Evolutionary conservation across 805 yeast species (phyloP).

Genomic region (Dipodascopsis uninucleata): DNA sequence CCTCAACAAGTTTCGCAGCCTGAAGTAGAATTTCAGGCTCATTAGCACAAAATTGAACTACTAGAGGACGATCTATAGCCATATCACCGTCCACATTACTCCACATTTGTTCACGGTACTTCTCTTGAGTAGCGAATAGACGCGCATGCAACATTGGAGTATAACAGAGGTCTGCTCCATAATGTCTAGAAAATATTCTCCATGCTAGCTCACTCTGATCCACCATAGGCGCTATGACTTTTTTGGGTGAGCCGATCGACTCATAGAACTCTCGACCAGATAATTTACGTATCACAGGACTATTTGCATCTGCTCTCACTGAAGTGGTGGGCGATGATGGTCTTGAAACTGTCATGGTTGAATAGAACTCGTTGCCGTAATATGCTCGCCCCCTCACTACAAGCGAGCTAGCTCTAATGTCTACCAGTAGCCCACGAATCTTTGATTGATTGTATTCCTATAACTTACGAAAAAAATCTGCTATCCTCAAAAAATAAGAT

Average conservation of each 20-base stretch:
- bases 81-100: conserved; percentile 63
- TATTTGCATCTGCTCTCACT: too few relatives aligned
- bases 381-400: too few relatives aligned
- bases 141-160: conserved; percentile 97
- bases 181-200: conserved; percentile 78
- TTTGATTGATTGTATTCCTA: too few relatives aligned
- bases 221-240: conserved; percentile 97
- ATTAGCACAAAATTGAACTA: conserved; percentile 96
- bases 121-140: conserved; percentile 76
- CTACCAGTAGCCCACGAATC: too few relatives aligned
- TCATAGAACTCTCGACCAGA: conserved; percentile 69
- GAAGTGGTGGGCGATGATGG: too few relatives aligned
- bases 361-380: too few relatives aligned
- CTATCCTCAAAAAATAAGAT: too few relatives aligned
- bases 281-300: conserved; percentile 36
- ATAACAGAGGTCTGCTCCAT: conserved; percentile 92
- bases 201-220: conserved; percentile 96
- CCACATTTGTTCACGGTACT: conserved; percentile 68
- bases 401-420: too few relatives aligned
- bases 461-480: too few relatives aligned
- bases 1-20: conserved; percentile 80
- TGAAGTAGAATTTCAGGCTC: conserved; percentile 77
- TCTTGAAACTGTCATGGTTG: too few relatives aligned
- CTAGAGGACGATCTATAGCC: conserved; percentile 71
- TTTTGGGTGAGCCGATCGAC: conserved; percentile 67